Percentiles rank a stretch among this genome's conserved stretches.
Evolutionary conservation across 1,284 basidiomycete species (phyloP).

Genomic region (Boletus coffeatus): DNA sequence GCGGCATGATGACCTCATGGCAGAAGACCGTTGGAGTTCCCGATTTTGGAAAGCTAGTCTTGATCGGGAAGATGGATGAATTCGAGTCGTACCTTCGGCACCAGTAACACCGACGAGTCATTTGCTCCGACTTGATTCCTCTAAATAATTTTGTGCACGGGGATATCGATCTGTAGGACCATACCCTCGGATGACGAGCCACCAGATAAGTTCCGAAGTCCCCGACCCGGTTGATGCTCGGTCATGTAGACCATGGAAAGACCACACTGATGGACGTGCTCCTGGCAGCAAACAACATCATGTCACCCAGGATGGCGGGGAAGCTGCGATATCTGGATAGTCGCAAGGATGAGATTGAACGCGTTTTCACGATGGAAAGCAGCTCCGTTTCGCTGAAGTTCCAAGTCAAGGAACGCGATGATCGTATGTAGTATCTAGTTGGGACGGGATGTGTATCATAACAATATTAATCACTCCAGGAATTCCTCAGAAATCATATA

Average conservation of each 20-base stretch:
- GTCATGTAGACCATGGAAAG: conserved; percentile 90
- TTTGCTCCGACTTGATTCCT: background rate
- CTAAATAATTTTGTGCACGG: background rate
- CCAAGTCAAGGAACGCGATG: conserved; percentile 59
- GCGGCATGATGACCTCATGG: conserved; percentile 44
- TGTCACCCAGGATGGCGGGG: conserved; percentile 91
- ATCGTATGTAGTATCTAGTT: conserved; percentile 35
- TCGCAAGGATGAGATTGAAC: conserved; percentile 94
- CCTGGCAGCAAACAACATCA: conserved; percentile 97
- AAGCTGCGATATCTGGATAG: conserved; percentile 96
- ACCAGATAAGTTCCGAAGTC: conserved; percentile 26
- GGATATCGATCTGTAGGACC: background rate
- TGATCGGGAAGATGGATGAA: conserved; percentile 74
- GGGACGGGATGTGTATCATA: conserved; percentile 17
- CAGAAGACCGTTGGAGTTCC: conserved; percentile 38
- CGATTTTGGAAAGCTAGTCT: conserved; percentile 71
- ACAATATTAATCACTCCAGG: conserved; percentile 36
- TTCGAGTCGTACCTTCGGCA: background rate
- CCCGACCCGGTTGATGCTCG: conserved; percentile 56
- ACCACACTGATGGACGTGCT: conserved; percentile 95
- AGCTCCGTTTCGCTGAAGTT: conserved; percentile 89
- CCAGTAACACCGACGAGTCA: background rate
- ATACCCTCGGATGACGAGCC: conserved; percentile 19
- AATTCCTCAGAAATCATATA: conserved; percentile 57
- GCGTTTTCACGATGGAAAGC: conserved; percentile 99